Base-by-base conservation (phyloP, 139 green algal genomes). In the Asterochloris sp. region DNA sequence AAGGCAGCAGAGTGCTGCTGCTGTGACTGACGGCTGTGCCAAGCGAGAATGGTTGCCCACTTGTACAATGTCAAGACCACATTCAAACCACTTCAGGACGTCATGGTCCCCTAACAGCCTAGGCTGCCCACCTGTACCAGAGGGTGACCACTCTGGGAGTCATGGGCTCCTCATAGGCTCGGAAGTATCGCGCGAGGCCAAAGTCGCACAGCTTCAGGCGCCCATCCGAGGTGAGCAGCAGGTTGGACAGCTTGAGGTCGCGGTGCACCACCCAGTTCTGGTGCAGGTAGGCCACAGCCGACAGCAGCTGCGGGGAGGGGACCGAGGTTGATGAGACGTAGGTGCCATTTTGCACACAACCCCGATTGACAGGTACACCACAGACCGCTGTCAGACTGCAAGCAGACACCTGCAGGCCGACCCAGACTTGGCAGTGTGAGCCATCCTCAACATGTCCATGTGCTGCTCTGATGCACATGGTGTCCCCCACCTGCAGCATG, bases 201-300 rank as follows among this genome's bases (percentile, higher is more conserved):
- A 95, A 94, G 87, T 96, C 92, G 79, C 92, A 95, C 28, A 96
- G 79, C 85, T 95, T 94, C 75, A 96, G 86, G 28, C 86, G 61
- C 47, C 92, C 91, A 0, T 83, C 69, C n/a, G 83, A 83, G 29
- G 74, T 88, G 16, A 85, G 29, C 62, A 87, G 78, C 79, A 85
- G 85, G 83, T 96, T 96, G 83, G 87, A 92, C n/a, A 95, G 86
- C 89, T 94, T 93, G 17, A 95, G 74, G 86, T 95, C 93, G 10
- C 92, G 79, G 85, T 95, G 92, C 73, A 96, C 85, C 16, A 95
- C 82, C 91, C 92, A 95, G 54, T 75, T 80, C 75, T 87, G 83
- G 82, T 96, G 93, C 80, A 96, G 86, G 87, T 89, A 93, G 13
- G 82, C 85, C 68, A 96, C 84, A 0, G 87, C 92, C 21, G 88